Evolutionary conservation across 2,329 filamentous ascomycete genomes (phyloP).

Genomic region (Penicillium sp.): DNA sequence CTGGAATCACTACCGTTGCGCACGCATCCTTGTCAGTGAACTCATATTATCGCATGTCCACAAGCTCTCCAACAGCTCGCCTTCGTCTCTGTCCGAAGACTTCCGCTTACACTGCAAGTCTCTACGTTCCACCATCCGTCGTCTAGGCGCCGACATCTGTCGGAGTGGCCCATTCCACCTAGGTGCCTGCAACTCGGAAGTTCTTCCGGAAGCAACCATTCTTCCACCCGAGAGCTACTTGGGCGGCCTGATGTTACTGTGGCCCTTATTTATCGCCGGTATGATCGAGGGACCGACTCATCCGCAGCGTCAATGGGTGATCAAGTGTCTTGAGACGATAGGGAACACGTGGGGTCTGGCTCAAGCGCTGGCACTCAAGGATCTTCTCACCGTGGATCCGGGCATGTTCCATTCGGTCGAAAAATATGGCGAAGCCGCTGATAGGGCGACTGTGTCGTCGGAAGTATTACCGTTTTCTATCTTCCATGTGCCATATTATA

Average conservation of each 20-base stretch:
- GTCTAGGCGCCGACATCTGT: constrained; percentile 37
- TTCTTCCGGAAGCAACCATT: constrained; percentile 5
- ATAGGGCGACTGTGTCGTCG: background rate
- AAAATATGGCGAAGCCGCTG: constrained; percentile 18
- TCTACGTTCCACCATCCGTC: constrained; percentile 26
- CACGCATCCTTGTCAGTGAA: constrained; percentile 53
- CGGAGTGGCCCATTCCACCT: constrained; percentile 38
- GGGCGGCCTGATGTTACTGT: constrained; percentile 38
- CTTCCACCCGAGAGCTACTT: constrained; percentile 29
- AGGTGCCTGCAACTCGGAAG: constrained; percentile 20
- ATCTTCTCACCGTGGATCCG: constrained; percentile 28
- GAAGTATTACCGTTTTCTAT: too few relatives aligned
- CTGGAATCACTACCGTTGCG: constrained; percentile 61
- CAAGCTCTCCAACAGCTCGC: constrained; percentile 20
- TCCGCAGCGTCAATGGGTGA: constrained; percentile 32
- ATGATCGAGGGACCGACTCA: constrained; percentile 29
- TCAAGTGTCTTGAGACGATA: constrained; percentile 32
- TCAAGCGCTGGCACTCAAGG: constrained; percentile 37
- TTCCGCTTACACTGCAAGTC: constrained; percentile 30
- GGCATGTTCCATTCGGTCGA: constrained; percentile 23
- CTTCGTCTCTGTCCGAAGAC: constrained; percentile 27
- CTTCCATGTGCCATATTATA: too few relatives aligned
- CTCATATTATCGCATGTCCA: constrained; percentile 41
- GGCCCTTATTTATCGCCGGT: constrained; percentile 38
- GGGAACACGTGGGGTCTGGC: constrained; percentile 39